Evolutionary conservation across 805 yeast genomes (phyloP).

Genomic region (Blastobotrys robertii): DNA sequence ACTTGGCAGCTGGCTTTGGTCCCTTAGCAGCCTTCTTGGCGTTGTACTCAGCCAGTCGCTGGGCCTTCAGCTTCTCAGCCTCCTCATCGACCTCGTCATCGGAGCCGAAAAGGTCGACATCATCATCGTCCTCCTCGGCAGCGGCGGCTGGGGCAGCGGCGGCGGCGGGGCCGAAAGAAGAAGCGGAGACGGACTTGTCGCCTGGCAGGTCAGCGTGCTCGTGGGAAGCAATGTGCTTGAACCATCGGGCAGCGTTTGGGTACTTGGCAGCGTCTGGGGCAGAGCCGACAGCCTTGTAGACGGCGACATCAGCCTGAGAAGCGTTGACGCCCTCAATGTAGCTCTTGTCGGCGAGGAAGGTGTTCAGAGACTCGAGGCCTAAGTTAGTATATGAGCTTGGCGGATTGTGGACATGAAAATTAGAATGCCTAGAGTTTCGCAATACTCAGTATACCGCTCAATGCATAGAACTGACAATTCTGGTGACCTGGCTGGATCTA

Average conservation of each 20-base stretch:
- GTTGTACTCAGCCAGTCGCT: constrained; percentile 96
- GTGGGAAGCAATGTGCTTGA: constrained; percentile 94
- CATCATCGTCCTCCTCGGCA: constrained; percentile 80
- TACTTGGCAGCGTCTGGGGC: constrained; percentile 49
- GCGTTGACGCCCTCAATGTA: constrained; percentile 44
- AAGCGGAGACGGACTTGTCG: constrained; percentile 37
- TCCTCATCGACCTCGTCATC: constrained; percentile 90
- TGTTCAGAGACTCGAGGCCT: constrained; percentile 66
- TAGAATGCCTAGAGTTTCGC: not conserved
- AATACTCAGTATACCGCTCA: no score
- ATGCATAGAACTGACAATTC: no score
- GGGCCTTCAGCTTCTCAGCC: constrained; percentile 94
- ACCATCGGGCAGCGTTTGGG: constrained; percentile 98
- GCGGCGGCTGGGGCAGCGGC: constrained; percentile 52
- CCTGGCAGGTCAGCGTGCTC: constrained; percentile 74
- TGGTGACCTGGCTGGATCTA: no score
- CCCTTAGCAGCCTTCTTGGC: constrained; percentile 96
- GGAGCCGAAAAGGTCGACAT: constrained; percentile 90
- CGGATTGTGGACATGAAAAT: no score
- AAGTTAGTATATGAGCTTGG: not conserved
- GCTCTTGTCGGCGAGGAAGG: constrained; percentile 82
- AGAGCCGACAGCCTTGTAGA: constrained; percentile 71
- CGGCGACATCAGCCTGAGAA: constrained; percentile 91
- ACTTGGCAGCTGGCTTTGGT: constrained; percentile 98
- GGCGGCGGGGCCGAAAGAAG: constrained; percentile 33